phyloP scores from a whole-genome alignment of 495 filamentous ascomycete genomes.

The Tuber indicum region DNA sequence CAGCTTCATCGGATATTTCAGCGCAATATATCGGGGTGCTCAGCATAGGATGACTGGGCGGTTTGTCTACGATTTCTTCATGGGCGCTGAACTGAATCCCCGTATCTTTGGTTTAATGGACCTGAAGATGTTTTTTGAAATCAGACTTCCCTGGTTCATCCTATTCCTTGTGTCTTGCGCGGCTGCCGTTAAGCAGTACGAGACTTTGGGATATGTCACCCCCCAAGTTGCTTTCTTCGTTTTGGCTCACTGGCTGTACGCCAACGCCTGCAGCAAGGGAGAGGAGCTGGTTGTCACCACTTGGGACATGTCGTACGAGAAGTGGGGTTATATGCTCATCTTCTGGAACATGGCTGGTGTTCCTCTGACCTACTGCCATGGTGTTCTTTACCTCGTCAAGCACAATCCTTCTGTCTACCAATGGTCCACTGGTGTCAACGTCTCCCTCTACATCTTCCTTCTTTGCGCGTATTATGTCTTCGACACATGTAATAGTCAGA shows the following conservation, averaged over 20 bases:
- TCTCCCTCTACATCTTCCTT: slow-evolving; percentile 54
- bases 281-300: slow-evolving; percentile 92
- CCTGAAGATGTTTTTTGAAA: slow-evolving; percentile 99
- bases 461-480: slow-evolving; percentile 71
- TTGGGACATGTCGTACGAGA: slow-evolving; percentile 99
- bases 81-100: slow-evolving; percentile 96
- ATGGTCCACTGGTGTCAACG: slow-evolving; percentile 51
- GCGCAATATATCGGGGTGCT: slow-evolving; percentile 68
- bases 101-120: slow-evolving; percentile 89
- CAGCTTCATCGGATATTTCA: slow-evolving; percentile 74
- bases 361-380: slow-evolving; percentile 93
- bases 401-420: slow-evolving; percentile 76
- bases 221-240: slow-evolving; percentile 81
- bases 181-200: slow-evolving; percentile 79
- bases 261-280: slow-evolving; percentile 92
- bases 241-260: slow-evolving; percentile 92
- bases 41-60: slow-evolving; percentile 88
- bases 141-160: slow-evolving; percentile 94
- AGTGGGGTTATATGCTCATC: slow-evolving; percentile 99
- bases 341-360: slow-evolving; percentile 99
- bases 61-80: slow-evolving; percentile 95
- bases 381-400: slow-evolving; percentile 86
- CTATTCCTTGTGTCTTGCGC: slow-evolving; percentile 71
- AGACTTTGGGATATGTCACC: slow-evolving; percentile 82
- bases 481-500: slow-evolving; percentile 70